Evolutionary conservation across 768 basidiomycete genomes (phyloP).

Genomic region (Holtermanniella nyarrowii): DNA sequence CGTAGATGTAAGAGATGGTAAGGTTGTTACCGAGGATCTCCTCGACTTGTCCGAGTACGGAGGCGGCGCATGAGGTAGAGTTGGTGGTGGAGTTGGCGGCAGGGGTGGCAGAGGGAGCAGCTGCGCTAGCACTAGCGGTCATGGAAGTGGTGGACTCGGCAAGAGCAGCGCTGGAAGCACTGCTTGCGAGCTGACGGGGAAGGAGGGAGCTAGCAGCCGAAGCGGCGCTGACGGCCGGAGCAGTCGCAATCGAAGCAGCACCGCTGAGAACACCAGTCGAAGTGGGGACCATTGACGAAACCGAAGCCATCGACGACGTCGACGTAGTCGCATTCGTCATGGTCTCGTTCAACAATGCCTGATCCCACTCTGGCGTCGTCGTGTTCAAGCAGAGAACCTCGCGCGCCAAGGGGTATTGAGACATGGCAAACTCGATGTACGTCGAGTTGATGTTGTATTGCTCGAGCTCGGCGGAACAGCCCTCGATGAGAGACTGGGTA

Average conservation of each 20-base stretch:
- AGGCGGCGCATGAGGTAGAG: conserved; percentile 36
- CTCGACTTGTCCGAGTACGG: conserved; percentile 27
- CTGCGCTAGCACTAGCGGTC: neutral
- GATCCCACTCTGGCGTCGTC: neutral
- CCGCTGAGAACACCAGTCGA: neutral
- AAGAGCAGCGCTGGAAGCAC: neutral
- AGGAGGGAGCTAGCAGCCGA: no score
- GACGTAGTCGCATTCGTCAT: neutral
- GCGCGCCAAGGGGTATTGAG: conserved; percentile 29
- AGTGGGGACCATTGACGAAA: no score
- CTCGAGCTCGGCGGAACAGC: conserved; percentile 18
- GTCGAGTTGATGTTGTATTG: conserved; percentile 16
- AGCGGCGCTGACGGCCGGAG: no score
- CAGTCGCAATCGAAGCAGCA: neutral
- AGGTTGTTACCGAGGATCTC: conserved; percentile 31
- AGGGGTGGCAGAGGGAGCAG: conserved; percentile 11
- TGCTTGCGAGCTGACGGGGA: conserved; percentile 2
- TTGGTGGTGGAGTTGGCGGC: conserved; percentile 23
- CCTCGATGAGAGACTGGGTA: conserved; percentile 11
- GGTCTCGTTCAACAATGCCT: neutral
- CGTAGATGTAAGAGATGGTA: conserved; percentile 18
- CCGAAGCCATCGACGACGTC: neutral
- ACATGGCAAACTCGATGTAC: conserved; percentile 14
- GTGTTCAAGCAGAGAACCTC: conserved; percentile 36
- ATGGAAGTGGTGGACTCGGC: neutral